Evolutionary conservation across 2,329 filamentous ascomycete species (phyloP).

Genomic region (Tricladium varicosporioides): DNA sequence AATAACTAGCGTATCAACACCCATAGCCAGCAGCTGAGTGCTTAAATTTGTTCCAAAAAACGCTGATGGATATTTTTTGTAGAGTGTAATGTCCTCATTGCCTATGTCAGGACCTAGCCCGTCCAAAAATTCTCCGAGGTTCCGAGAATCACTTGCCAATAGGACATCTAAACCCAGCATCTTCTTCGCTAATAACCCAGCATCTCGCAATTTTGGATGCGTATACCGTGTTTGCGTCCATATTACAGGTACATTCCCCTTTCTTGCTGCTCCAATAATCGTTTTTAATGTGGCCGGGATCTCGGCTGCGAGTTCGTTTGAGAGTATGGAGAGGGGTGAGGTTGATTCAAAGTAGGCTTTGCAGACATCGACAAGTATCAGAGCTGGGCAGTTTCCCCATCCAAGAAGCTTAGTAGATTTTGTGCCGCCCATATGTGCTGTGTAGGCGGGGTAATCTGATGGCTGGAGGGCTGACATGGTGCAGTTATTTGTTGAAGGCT

Average conservation of each 20-base stretch:
- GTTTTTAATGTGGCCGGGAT: conserved; percentile 38
- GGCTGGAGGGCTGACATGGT: neutral
- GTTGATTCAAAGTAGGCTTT: conserved; percentile 43
- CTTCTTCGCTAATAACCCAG: conserved; percentile 43
- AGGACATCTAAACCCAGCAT: conserved; percentile 42
- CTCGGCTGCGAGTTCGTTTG: conserved; percentile 36
- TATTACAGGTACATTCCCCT: conserved; percentile 37
- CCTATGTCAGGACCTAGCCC: conserved; percentile 37
- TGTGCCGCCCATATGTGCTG: neutral
- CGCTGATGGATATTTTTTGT: conserved; percentile 43
- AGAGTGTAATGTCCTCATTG: conserved; percentile 36
- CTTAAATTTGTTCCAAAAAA: conserved; percentile 45
- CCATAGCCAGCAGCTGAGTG: conserved; percentile 37
- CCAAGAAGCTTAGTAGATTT: neutral
- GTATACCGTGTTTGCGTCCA: conserved; percentile 45
- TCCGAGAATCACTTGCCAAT: conserved; percentile 38
- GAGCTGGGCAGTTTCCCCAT: conserved; percentile 37
- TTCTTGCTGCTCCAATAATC: conserved; percentile 41
- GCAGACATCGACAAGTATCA: conserved; percentile 46
- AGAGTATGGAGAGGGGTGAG: conserved; percentile 38
- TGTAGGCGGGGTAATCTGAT: neutral
- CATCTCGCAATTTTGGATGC: conserved; percentile 43
- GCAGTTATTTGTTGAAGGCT: neutral
- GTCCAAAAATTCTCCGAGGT: conserved; percentile 38
- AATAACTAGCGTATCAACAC: conserved; percentile 43